Base-by-base conservation (phyloP, 805 yeast species). In the Wickerhamomyces alni region DNA sequence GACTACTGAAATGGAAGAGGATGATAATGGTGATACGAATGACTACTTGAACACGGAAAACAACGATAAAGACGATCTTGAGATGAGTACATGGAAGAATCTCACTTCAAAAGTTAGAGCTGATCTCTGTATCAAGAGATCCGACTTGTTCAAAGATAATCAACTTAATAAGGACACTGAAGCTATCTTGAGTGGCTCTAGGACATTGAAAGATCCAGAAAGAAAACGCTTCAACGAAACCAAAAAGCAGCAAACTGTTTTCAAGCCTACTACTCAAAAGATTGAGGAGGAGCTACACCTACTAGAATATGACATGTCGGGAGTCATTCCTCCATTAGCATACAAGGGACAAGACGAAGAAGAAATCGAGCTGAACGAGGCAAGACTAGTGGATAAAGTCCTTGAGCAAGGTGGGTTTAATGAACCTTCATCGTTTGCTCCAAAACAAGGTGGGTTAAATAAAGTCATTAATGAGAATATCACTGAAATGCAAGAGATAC, bases 21-120 rank as follows among this genome's bases (percentile, higher is more conserved):
- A 53, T 4, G 69, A 61, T n/a, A 62, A 57, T 22, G 67, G 64
- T 4, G 70, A 66, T 7, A 61, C 69, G 0, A 66, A 62, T 22
- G 67, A 64, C 17, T 70, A 67, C 36, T 46, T 71, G 43, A 65
- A 67, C 19, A 74, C 69, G 16, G 72, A 72, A 19, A 83, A 77
- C 39, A 82, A 77, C 36, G 85, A 79, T 40, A 63, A 55, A 32
- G 74, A 75, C 40, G 95, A 86, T 54, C 70, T 84, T 27, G 96
- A 88, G 51, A 62, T 80, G 34, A 82, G 82, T 38, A 77, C 86
- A 1, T 89, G 97, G 97, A 82, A 83, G 50, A 75, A 75, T n/a
- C 61, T 81, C 30, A 87, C 93, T 0, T 84, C 95, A 0, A 82
- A 82, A 44, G 74, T 83, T 0, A 66, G 96, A 41, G 87, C 91